Evolutionary conservation across 495 filamentous ascomycete species (phyloP).

Genomic region (Aspergillus sparsus): DNA sequence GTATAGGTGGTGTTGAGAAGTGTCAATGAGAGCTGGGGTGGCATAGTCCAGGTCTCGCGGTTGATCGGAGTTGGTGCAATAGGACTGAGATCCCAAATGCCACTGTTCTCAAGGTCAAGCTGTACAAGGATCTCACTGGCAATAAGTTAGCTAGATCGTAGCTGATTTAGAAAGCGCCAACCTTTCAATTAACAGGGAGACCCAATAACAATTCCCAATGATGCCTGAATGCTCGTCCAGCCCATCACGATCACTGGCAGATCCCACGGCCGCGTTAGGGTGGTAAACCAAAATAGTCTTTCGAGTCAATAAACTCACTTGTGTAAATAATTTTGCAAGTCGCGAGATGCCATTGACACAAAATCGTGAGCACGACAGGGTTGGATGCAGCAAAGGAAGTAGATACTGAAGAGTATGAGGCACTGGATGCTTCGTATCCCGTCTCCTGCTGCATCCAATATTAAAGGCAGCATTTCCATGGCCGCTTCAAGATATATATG

Average conservation of each 20-base stretch:
- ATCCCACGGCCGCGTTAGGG: not conserved
- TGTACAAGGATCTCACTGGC: not conserved
- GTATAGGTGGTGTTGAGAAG: not conserved
- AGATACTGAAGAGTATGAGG: conserved; percentile 8
- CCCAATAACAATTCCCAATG: conserved; percentile 2
- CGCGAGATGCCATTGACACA: conserved; percentile 10
- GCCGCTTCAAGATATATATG: conserved; percentile 12
- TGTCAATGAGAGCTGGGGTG: not conserved
- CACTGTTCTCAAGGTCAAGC: not conserved
- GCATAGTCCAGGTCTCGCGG: not conserved
- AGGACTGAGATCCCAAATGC: not conserved
- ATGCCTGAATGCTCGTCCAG: not conserved
- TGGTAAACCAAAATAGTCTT: not conserved
- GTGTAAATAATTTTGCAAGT: conserved; percentile 5
- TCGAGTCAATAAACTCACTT: not conserved
- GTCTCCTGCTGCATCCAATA: conserved; percentile 9
- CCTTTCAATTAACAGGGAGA: conserved; percentile 3
- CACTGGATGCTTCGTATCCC: conserved; percentile 5
- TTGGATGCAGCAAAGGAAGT: conserved; percentile 5
- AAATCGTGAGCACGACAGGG: conserved; percentile 11
- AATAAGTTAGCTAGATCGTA: not conserved
- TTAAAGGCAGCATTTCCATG: conserved; percentile 7
- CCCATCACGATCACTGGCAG: not conserved
- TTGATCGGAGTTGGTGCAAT: conserved; percentile 1
- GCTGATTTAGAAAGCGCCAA: not conserved